These are phyloP conservation scores for Claviceps spartinae DNA, from an alignment of 2,329 filamentous ascomycete species.

Conservation along the genomic window DNA sequence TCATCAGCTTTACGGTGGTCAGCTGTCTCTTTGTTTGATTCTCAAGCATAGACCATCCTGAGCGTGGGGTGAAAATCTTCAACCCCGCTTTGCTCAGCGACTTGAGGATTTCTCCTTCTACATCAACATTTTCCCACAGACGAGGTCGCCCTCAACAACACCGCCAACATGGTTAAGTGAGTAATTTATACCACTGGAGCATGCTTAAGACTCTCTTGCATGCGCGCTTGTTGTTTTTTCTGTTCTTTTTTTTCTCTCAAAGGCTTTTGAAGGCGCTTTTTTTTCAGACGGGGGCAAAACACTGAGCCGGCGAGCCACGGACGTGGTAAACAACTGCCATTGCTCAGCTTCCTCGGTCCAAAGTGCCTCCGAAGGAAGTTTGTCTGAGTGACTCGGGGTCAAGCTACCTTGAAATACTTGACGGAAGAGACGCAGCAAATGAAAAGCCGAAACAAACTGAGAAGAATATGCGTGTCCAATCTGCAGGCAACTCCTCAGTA, in stretches of 20 bases:
- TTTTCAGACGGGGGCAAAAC: neutral
- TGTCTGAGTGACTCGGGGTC: no score
- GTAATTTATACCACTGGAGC: constrained; percentile 27
- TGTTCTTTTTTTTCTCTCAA: no score
- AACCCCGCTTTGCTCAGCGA: constrained; percentile 29
- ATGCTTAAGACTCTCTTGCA: neutral
- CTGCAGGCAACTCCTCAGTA: no score
- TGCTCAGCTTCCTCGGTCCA: no score
- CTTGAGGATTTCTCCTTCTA: constrained; percentile 13
- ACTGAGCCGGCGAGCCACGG: neutral
- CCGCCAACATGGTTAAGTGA: constrained; percentile 99
- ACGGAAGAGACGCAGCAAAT: no score
- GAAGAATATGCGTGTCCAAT: no score
- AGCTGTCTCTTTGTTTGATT: constrained; percentile 5
- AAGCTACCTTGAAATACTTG: no score
- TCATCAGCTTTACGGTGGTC: constrained; percentile 4
- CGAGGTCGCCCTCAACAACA: constrained; percentile 40
- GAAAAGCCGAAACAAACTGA: no score
- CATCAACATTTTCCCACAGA: constrained; percentile 22
- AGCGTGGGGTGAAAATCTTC: constrained; percentile 28
- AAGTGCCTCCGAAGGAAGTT: no score
- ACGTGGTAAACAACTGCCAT: neutral
- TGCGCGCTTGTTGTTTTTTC: neutral
- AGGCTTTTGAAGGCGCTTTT: no score
- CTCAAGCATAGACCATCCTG: constrained; percentile 8